A percentile compares a stretch with the other conserved stretches of the same genome.
phyloP scores from a whole-genome alignment of 2,329 filamentous ascomycete species.

The Microsporum ferrugineum region DNA sequence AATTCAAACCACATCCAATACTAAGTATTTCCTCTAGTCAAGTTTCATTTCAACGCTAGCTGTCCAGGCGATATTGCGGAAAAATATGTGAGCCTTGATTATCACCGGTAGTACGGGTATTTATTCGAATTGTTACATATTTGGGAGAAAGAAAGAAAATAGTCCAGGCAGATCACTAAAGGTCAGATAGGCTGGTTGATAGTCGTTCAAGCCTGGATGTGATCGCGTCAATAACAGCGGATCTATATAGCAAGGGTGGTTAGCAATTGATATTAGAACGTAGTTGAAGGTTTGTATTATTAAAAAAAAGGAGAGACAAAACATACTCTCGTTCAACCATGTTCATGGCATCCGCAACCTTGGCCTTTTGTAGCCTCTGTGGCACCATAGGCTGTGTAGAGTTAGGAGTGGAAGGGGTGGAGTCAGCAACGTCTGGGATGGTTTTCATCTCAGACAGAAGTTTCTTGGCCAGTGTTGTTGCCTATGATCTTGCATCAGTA shows the following conservation, averaged over 20 bases:
- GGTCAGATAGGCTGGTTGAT: slow-evolving; percentile 22
- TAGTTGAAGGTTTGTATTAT: not conserved
- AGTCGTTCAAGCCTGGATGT: slow-evolving; percentile 32
- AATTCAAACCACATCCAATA: too few species aligned
- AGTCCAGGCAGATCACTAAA: not conserved
- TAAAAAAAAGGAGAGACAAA: not conserved
- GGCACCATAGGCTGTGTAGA: slow-evolving; percentile 26
- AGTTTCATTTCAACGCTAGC: not conserved
- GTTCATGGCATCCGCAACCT: slow-evolving; percentile 38
- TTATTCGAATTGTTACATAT: not conserved
- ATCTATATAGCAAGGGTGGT: slow-evolving; percentile 18
- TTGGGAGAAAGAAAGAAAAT: not conserved
- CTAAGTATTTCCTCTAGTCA: not conserved
- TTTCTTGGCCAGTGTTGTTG: slow-evolving; percentile 29
- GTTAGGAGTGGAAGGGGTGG: slow-evolving; percentile 19
- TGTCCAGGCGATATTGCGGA: not conserved
- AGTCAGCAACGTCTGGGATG: slow-evolving; percentile 22
- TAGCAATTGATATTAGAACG: not conserved
- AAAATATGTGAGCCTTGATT: not conserved
- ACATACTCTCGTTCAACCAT: slow-evolving; percentile 41
- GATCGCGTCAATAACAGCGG: slow-evolving; percentile 35
- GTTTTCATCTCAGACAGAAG: slow-evolving; percentile 27
- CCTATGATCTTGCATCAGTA: slow-evolving; percentile 15
- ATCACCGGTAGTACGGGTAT: not conserved
- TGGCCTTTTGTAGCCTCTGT: slow-evolving; percentile 35